A percentile compares a stretch with the other conserved stretches of the same genome.
Evolutionary conservation across 441 rosid genomes (phyloP).

Genomic region (Syzygium syzygioides): DNA sequence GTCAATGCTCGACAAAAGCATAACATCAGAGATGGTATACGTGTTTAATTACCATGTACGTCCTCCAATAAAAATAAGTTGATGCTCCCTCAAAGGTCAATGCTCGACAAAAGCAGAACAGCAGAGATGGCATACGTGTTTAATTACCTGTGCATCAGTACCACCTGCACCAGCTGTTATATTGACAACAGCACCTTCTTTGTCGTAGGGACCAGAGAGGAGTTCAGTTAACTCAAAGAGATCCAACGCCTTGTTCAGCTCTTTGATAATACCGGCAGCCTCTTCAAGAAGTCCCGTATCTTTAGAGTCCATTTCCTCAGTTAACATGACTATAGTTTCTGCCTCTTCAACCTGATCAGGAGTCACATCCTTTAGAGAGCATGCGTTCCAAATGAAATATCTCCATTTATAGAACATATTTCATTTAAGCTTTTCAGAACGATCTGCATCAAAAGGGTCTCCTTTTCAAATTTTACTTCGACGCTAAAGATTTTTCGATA

Average conservation of each 20-base stretch:
- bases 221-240: constrained; percentile 81
- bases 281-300: constrained; percentile 86
- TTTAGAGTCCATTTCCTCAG: constrained; percentile 89
- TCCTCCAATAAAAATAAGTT: too few relatives aligned
- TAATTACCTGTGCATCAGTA: constrained; percentile 88
- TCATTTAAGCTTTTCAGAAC: background rate
- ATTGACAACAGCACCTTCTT: constrained; percentile 79
- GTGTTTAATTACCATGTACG: too few relatives aligned
- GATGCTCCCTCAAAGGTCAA: background rate
- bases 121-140: background rate
- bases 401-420: background rate
- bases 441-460: background rate
- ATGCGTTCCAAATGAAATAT: background rate
- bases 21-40: too few relatives aligned
- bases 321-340: constrained; percentile 68
- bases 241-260: constrained; percentile 63
- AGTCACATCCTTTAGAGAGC: background rate
- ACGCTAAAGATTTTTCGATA: background rate
- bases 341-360: constrained; percentile 78
- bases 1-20: too few relatives aligned
- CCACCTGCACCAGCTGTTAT: constrained; percentile 99
- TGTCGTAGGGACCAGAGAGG: constrained; percentile 88
- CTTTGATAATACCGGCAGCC: constrained; percentile 58
- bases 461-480: background rate
- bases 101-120: background rate